These are phyloP conservation scores for Furcasterigmium furcatum DNA, from an alignment of 2,329 filamentous ascomycete species.

Conservation along the genomic window DNA sequence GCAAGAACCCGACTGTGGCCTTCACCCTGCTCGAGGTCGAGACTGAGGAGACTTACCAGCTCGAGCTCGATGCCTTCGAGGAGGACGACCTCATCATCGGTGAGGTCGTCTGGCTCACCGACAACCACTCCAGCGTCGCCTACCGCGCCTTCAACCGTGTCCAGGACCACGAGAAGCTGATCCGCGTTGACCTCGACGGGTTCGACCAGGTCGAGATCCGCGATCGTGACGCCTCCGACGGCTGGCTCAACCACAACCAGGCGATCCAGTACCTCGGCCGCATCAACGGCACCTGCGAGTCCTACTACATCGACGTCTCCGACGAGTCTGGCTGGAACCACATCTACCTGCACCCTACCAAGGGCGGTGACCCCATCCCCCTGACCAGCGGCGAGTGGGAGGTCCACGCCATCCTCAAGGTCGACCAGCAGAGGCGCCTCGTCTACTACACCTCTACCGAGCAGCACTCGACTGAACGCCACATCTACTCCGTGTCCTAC, in stretches of 20 bases:
- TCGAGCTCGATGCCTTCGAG: constrained; percentile 55
- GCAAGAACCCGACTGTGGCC: constrained; percentile 62
- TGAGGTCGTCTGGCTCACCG: constrained; percentile 66
- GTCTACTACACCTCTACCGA: constrained; percentile 66
- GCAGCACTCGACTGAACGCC: constrained; percentile 63
- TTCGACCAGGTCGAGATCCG: constrained; percentile 44
- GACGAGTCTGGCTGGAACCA: constrained; percentile 65
- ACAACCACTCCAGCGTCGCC: constrained; percentile 55
- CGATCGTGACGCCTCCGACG: constrained; percentile 54
- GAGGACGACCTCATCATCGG: constrained; percentile 62
- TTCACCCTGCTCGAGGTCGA: constrained; percentile 56
- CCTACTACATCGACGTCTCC: constrained; percentile 64
- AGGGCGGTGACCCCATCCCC: constrained; percentile 49
- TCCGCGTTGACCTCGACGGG: constrained; percentile 52
- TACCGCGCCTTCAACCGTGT: constrained; percentile 68
- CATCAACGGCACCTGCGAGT: constrained; percentile 27
- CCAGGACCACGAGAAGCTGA: constrained; percentile 61
- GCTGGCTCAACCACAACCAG: constrained; percentile 60
- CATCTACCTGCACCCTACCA: constrained; percentile 60
- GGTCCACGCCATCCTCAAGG: constrained; percentile 54
- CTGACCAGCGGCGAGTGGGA: constrained; percentile 68
- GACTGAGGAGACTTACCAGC: constrained; percentile 36
- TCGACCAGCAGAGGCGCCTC: constrained; percentile 52
- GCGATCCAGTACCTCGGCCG: constrained; percentile 53
- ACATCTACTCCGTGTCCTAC: constrained; percentile 65